Evolutionary conservation across 2,329 filamentous ascomycete species (phyloP), one percentile per base, ranked within the genome.

Genomic region (Colletotrichum salicis): DNA sequence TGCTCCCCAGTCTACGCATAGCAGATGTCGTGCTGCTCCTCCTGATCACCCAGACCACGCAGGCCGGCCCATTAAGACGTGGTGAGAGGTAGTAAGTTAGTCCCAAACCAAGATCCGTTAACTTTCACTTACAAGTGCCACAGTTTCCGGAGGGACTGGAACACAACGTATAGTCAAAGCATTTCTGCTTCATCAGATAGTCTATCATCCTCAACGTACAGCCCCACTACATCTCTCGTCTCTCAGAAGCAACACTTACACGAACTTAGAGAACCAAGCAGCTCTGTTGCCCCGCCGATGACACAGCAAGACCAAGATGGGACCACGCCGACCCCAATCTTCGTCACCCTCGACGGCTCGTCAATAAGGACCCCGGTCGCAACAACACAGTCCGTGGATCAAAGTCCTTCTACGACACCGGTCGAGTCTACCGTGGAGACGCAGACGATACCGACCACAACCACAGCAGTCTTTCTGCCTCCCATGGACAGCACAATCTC

Each of bases 41-140:
- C 51, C 55, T 73, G 37, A 62, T 67, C 63, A 70, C 64, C 56
- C 63, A 73, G n/a, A 64, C 61, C 58, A 60, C 73, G 73, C 73
- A 74, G 71, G 73, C 73, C 29, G 73, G 73, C 55, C 73, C 73
- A 51, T 35, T 74, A 51, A 74, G 71, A 52, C 73, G 71, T 61
- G 64, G 31, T 13, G 68, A 61, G 57, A 74, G 61, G 35, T 51
- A 71, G 70, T 72, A 4, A 48, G 67, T 71, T 52, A 2, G 41
- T 24, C 22, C 45, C 45, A 27, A 22, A 48, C 5, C 12, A 8
- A 11, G 31, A 3, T 1, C 10, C 10, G 7, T 6, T 4, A 51
- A 31, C 24, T 10, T 15, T 3, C 10, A 12, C 55, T 70, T 13
- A 72, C 48, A 29, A 27, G 12, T 5, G 2, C 22, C 12, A 15